Conservation (phyloP, 345 rosid species). For the Lagerstroemia speciosa region DNA sequence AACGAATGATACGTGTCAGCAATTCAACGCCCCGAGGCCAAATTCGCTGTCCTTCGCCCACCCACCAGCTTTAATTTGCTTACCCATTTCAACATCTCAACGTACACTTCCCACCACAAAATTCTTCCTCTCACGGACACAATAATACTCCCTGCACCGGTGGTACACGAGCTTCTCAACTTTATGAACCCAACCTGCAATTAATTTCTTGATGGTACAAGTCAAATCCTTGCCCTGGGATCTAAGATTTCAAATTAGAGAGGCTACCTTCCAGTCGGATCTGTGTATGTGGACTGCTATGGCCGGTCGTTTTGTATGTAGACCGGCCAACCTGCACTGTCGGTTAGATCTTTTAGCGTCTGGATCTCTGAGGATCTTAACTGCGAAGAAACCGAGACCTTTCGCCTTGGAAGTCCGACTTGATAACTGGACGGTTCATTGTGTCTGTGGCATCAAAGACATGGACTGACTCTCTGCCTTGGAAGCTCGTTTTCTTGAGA, state of each 20-base stretch:
- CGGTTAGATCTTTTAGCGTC: no score
- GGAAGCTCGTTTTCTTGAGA: background rate
- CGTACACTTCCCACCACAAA: background rate
- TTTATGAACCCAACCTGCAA: background rate
- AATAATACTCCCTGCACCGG: background rate
- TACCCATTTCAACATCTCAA: slow-evolving; percentile 1
- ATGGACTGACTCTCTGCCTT: background rate
- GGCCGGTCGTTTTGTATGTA: no score
- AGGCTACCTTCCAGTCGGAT: no score
- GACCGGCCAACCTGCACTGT: no score
- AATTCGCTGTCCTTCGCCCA: background rate
- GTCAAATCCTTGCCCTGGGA: no score
- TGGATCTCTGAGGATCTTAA: background rate
- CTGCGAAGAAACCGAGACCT: background rate
- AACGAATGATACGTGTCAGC: background rate
- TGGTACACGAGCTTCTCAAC: background rate
- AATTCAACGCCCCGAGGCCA: background rate
- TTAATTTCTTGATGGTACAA: background rate
- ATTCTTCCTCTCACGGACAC: background rate
- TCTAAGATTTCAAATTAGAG: no score
- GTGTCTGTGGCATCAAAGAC: background rate
- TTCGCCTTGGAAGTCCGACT: background rate
- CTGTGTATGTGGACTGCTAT: no score
- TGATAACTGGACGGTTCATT: background rate
- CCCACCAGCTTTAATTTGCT: background rate